A percentile compares a stretch with the other conserved stretches of the same genome.
phyloP scores from a whole-genome alignment of 495 filamentous ascomycete species.

The Hypoxylon cercidicola region DNA sequence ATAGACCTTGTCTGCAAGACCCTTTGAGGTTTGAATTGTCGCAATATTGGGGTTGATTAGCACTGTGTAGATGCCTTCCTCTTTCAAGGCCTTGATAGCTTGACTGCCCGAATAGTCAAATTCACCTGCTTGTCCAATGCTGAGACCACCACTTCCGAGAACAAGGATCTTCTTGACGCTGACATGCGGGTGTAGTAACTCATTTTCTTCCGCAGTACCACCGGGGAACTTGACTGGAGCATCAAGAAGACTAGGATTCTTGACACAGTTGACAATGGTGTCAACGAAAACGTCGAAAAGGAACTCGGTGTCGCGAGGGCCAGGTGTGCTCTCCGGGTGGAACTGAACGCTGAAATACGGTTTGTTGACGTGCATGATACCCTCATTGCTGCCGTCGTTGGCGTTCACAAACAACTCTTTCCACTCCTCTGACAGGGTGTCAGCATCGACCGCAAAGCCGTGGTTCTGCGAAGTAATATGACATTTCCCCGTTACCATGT shows the following conservation, averaged over 20 bases:
- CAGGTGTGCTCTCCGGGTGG: conserved; percentile 95
- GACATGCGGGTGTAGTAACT: conserved; percentile 77
- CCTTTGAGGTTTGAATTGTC: conserved; percentile 98
- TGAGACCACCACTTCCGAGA: conserved; percentile 91
- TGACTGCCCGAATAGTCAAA: conserved; percentile 98
- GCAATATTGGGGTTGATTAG: conserved; percentile 99
- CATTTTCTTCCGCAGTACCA: conserved; percentile 79
- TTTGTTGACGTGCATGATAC: conserved; percentile 83
- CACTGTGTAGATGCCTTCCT: conserved; percentile 92
- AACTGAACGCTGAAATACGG: conserved; percentile 99
- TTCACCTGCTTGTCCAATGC: conserved; percentile 96
- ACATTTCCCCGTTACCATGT: conserved; percentile 90
- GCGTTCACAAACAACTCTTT: conserved; percentile 95
- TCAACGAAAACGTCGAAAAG: conserved; percentile 97
- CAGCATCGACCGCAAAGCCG: conserved; percentile 89
- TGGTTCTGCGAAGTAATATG: conserved; percentile 99
- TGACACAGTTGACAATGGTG: conserved; percentile 73
- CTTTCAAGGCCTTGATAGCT: conserved; percentile 96
- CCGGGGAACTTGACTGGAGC: conserved; percentile 86
- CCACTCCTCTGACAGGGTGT: conserved; percentile 80
- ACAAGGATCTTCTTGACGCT: conserved; percentile 93
- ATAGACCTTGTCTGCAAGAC: conserved; percentile 96
- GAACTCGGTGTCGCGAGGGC: conserved; percentile 95
- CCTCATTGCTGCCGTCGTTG: conserved; percentile 97
- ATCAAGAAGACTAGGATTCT: conserved; percentile 68